These are phyloP conservation scores for Salvia hispanica DNA, from an alignment of 257 asterid species.

Conservation along the genomic window DNA sequence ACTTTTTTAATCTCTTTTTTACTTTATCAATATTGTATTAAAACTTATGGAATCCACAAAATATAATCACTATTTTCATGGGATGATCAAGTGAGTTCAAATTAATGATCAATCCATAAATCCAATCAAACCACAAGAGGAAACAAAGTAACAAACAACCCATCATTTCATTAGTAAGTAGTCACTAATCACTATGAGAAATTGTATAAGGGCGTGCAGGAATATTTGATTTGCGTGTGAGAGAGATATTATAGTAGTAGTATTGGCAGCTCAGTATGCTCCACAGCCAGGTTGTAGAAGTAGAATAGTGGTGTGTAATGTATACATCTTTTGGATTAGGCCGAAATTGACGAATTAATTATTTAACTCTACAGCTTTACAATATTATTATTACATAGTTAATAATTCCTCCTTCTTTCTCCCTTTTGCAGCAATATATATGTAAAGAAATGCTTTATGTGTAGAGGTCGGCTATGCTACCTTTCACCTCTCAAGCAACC, in stretches of 20 bases:
- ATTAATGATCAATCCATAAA: no score
- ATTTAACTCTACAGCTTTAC: not conserved
- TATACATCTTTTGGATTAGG: slow-evolving; percentile 32
- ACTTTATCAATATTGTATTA: no score
- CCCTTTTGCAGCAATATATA: slow-evolving; percentile 19
- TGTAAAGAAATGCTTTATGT: slow-evolving; percentile 6
- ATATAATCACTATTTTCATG: no score
- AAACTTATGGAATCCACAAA: no score
- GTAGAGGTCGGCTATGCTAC: slow-evolving; percentile 32
- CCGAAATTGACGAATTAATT: slow-evolving; percentile 1
- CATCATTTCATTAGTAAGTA: no score
- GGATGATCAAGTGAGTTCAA: no score
- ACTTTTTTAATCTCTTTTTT: no score
- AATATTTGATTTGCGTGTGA: slow-evolving; percentile 36
- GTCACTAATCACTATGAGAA: not conserved
- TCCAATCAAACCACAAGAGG: no score
- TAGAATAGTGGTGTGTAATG: not conserved
- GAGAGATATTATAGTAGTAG: slow-evolving; percentile 20
- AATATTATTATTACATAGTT: not conserved
- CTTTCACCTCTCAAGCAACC: slow-evolving; percentile 41
- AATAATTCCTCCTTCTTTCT: not conserved
- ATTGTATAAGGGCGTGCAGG: slow-evolving; percentile 36
- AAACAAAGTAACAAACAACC: no score
- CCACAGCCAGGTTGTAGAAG: slow-evolving; percentile 44
- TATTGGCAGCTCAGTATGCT: slow-evolving; percentile 42